Conservation (phyloP, 2,329 filamentous ascomycete genomes). For the Neoascochyta sp. region DNA sequence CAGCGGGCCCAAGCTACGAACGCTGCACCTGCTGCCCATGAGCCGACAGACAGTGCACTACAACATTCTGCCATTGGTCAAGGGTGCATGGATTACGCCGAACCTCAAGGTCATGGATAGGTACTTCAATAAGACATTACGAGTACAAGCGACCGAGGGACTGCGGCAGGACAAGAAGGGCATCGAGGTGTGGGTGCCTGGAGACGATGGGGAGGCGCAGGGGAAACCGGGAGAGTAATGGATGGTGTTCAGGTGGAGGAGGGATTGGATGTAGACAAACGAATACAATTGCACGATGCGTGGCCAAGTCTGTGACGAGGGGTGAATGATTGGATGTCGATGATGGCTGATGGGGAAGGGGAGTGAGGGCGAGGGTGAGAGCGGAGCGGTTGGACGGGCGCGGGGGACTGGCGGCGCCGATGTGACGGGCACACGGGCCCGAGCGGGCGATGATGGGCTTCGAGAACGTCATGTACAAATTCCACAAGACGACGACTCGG, state of each 20-base stretch:
- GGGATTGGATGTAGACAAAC: not conserved
- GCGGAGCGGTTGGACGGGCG: not conserved
- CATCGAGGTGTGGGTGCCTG: conserved; percentile 39
- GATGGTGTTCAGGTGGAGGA: not conserved
- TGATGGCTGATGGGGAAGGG: too few relatives aligned
- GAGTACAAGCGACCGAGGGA: conserved; percentile 73
- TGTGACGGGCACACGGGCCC: not conserved
- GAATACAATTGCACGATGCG: not conserved
- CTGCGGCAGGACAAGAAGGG: conserved; percentile 56
- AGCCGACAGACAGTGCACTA: conserved; percentile 73
- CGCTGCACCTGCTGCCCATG: conserved; percentile 76
- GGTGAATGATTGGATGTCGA: too few relatives aligned
- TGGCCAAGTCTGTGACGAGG: too few relatives aligned
- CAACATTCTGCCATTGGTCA: conserved; percentile 63
- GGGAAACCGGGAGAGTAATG: not conserved
- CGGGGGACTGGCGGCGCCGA: conserved; percentile 2
- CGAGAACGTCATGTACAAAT: conserved; percentile 10
- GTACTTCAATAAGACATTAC: conserved; percentile 88
- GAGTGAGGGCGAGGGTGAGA: too few relatives aligned
- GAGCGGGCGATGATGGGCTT: not conserved
- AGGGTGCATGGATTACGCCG: conserved; percentile 66
- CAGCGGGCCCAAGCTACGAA: conserved; percentile 77
- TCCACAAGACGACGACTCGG: conserved; percentile 1
- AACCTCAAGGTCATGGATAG: conserved; percentile 76
- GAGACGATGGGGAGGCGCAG: conserved; percentile 9